phyloP scores from a whole-genome alignment of 345 rosid species.

The Populus deltoides region DNA sequence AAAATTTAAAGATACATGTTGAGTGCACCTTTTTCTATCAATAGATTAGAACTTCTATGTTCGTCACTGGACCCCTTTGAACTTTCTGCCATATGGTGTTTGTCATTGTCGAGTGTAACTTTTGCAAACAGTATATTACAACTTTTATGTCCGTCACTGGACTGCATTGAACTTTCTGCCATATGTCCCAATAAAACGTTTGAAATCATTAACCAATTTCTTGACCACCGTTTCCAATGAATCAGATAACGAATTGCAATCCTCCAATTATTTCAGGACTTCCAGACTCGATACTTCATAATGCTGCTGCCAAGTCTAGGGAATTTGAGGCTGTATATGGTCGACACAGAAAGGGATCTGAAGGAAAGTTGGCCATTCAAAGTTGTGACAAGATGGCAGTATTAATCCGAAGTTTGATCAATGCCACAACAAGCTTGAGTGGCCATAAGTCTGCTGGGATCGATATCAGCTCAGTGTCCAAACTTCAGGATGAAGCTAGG shows the following conservation, averaged over 20 bases:
- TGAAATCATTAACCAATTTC: neutral
- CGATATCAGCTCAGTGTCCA: constrained; percentile 21
- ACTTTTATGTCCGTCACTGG: neutral
- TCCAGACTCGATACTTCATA: constrained; percentile 57
- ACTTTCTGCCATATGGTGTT: too few relatives aligned
- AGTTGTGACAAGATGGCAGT: constrained; percentile 21
- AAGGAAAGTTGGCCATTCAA: constrained; percentile 11
- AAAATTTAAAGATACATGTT: neutral
- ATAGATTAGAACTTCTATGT: neutral
- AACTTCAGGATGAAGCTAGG: constrained; percentile 53
- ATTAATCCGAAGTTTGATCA: constrained; percentile 42
- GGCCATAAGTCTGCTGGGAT: constrained; percentile 14
- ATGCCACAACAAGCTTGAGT: constrained; percentile 10
- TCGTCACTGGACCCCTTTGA: neutral
- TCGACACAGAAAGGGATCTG: constrained; percentile 23
- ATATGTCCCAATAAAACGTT: too few relatives aligned
- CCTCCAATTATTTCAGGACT: constrained; percentile 52
- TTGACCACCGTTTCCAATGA: neutral
- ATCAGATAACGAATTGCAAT: constrained; percentile 2
- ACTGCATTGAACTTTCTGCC: too few relatives aligned
- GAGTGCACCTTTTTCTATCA: neutral
- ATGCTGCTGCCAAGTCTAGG: constrained; percentile 64
- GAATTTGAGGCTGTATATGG: constrained; percentile 69
- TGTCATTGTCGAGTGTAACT: neutral
- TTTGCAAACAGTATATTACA: neutral